Base-by-base conservation (phyloP, 257 asterid genomes). In the Lantana camara region DNA sequence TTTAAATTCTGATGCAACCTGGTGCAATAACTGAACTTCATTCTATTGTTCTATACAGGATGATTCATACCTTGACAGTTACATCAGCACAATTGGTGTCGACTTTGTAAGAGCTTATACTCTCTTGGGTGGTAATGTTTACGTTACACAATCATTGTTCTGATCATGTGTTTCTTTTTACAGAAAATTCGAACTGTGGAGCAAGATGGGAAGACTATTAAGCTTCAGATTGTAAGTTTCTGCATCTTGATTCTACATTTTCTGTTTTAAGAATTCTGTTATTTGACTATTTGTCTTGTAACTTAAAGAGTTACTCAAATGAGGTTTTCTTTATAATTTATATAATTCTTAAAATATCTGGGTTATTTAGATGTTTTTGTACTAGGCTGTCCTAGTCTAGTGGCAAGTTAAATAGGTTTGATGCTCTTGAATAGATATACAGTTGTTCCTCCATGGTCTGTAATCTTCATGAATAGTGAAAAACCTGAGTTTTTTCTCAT, bases 151-250 rank as follows among this genome's bases (percentile, higher is more conserved):
- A 49, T 68, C 34, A 38, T 50, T 24, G 17, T 47, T 60, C 68
- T 75, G 66, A 79, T 50, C 61, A 4, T 52, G 22, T 55, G 40
- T 59, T 68, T 65, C 15, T 41, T 46, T 60, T 0, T 73, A 65
- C 83, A 82, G 88, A 82, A 82, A 82, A 82, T 82, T 47, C 85
- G 88, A 20, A 82, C 88, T 1, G 88, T 82, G 78, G 88, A 82
- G 75, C 88, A 82, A 73, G 88, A 82, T 71, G 85, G 83, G 44
- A 82, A 82, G 75, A 82, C 95, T 53, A 86, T 89, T 71, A 89
- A 89, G 71, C 95, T 86, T 82, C 96, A 89, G 75, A 89, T 89
- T 57, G 96, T 89, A 76, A 72, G 80, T 58, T 63, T 37, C 60
- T 16, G 48, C n/a, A 11, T 42, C 38, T 63, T 45, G 24, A 24